Evolutionary conservation across 2,329 filamentous ascomycete species (phyloP).

Genomic region (Pseudocercospora pini-densiflorae): DNA sequence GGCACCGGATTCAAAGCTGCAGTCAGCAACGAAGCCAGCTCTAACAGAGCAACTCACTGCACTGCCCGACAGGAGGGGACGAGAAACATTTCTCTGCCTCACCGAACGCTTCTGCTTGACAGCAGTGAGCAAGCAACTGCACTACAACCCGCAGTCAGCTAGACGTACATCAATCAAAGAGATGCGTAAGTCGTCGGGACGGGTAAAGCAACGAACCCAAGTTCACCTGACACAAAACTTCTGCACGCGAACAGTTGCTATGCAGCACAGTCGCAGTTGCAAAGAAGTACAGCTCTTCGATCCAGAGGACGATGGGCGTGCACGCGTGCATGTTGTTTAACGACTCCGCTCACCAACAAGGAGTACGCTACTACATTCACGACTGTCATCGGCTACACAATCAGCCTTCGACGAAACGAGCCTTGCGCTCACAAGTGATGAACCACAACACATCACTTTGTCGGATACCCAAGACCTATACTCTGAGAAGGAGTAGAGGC

Average conservation of each 20-base stretch:
- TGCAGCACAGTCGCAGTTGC: background rate
- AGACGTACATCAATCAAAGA: background rate
- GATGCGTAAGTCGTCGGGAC: background rate
- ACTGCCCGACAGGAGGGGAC: background rate
- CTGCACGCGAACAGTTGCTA: background rate
- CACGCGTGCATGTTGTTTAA: background rate
- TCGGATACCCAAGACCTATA: too few species aligned
- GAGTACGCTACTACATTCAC: background rate
- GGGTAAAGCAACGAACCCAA: background rate
- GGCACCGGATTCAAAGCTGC: background rate
- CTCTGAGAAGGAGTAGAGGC: too few species aligned
- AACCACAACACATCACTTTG: background rate
- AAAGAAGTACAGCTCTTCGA: background rate
- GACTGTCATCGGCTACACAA: background rate
- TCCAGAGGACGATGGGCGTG: background rate
- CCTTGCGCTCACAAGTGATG: background rate
- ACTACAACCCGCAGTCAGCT: background rate
- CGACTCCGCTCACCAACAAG: background rate
- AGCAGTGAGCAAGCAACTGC: background rate
- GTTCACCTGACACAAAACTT: background rate
- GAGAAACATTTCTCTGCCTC: background rate
- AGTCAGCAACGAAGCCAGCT: background rate
- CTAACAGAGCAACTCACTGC: background rate
- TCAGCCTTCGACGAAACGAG: background rate
- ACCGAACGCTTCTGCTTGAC: background rate